Percentiles rank a stretch among this genome's conserved stretches.
These are phyloP conservation scores for Sordariomycetes sp. DNA, from an alignment of 2,329 filamentous ascomycete species.

Conservation along the genomic window DNA sequence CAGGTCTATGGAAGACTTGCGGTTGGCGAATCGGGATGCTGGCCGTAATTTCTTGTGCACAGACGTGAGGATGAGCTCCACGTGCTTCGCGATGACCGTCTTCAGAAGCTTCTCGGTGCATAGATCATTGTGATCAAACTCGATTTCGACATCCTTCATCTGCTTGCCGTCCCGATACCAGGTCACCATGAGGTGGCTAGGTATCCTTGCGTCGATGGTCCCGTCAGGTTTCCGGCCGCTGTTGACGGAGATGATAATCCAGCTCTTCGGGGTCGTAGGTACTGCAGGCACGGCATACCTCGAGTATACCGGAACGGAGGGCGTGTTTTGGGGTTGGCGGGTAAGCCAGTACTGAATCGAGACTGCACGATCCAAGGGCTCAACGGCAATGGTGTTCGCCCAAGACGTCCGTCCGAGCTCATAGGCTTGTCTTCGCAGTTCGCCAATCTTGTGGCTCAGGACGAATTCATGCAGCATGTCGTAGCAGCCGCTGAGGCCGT, in stretches of 20 bases:
- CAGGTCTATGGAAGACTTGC: slow-evolving; percentile 47
- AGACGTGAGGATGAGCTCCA: slow-evolving; percentile 57
- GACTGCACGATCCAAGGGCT: slow-evolving; percentile 70
- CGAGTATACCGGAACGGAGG: slow-evolving; percentile 18
- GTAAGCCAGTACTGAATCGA: slow-evolving; percentile 86
- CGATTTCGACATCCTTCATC: slow-evolving; percentile 55
- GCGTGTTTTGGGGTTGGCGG: slow-evolving; percentile 21
- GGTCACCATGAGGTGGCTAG: slow-evolving; percentile 51
- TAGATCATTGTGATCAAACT: slow-evolving; percentile 54
- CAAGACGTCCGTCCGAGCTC: slow-evolving; percentile 62
- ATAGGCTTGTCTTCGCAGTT: slow-evolving; percentile 66
- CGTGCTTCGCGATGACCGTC: slow-evolving; percentile 64
- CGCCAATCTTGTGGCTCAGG: slow-evolving; percentile 80
- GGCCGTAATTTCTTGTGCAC: slow-evolving; percentile 51
- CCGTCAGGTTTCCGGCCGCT: slow-evolving; percentile 44
- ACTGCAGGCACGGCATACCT: slow-evolving; percentile 1
- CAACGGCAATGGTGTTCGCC: slow-evolving; percentile 67
- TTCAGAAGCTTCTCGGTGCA: slow-evolving; percentile 67
- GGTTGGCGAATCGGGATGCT: slow-evolving; percentile 49
- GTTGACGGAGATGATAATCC: slow-evolving; percentile 78
- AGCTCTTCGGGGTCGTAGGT: slow-evolving; percentile 60
- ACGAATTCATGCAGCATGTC: slow-evolving; percentile 79
- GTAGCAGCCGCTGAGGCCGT: slow-evolving; percentile 73
- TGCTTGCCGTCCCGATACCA: slow-evolving; percentile 84
- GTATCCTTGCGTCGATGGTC: slow-evolving; percentile 26